phyloP scores from a whole-genome alignment of 306 rosid species.

The Quercus rubra region DNA sequence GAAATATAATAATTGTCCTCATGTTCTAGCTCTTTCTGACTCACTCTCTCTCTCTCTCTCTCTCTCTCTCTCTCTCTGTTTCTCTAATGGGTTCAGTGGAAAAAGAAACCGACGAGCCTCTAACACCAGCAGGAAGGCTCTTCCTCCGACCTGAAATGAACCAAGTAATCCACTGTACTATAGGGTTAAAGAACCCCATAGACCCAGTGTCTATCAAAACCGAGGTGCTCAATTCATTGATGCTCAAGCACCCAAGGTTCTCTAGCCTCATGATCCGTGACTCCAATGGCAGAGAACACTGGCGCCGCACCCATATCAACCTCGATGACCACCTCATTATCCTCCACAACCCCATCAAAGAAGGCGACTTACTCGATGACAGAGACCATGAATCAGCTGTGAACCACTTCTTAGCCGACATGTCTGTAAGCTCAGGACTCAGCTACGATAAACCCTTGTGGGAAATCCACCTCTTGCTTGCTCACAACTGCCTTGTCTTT shows the following conservation, averaged over 20 bases:
- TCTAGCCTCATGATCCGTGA: constrained; percentile 62
- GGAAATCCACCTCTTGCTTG: constrained; percentile 67
- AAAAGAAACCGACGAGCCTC: constrained; percentile 46
- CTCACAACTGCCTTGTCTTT: constrained; percentile 55
- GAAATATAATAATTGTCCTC: no score
- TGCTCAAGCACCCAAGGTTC: constrained; percentile 67
- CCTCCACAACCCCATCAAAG: constrained; percentile 21
- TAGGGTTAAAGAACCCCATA: constrained; percentile 54
- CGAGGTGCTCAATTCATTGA: constrained; percentile 29
- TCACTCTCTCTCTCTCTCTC: no score
- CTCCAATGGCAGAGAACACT: constrained; percentile 57
- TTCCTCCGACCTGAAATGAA: constrained; percentile 55
- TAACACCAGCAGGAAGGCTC: constrained; percentile 75
- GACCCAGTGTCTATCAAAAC: constrained; percentile 39
- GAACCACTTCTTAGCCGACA: constrained; percentile 52
- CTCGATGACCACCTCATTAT: constrained; percentile 44
- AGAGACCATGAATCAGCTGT: constrained; percentile 35
- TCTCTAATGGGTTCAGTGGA: constrained; percentile 7
- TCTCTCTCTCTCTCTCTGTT: not conserved
- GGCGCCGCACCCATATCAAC: constrained; percentile 61
- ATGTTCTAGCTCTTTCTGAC: no score
- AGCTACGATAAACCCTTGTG: constrained; percentile 68
- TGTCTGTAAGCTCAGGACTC: constrained; percentile 32
- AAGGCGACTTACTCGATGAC: not conserved
- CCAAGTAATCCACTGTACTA: constrained; percentile 58